Evolutionary conservation across 257 asterid species (phyloP).

Genomic region (Salvia splendens): DNA sequence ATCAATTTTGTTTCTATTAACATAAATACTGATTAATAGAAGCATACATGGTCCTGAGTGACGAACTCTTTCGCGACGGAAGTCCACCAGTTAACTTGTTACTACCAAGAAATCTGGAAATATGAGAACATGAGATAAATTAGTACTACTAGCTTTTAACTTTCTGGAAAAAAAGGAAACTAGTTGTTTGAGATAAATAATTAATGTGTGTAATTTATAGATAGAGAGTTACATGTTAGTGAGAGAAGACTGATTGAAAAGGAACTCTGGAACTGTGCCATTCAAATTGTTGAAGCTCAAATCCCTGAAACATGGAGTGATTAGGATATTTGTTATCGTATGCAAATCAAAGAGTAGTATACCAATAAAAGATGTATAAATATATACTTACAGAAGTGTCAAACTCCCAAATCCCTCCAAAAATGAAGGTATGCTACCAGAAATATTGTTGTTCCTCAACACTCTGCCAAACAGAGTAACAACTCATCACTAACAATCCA

Average conservation of each 20-base stretch:
- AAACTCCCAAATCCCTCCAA: constrained; percentile 55
- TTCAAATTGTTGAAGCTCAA: constrained; percentile 85
- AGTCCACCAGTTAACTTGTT: constrained; percentile 63
- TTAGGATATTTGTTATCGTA: neutral
- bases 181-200: neutral
- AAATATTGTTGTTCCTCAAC: constrained; percentile 73
- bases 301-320: constrained; percentile 56
- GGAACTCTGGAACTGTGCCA: constrained; percentile 55
- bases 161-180: too few relatives aligned
- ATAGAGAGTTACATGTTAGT: constrained; percentile 51
- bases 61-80: constrained; percentile 48
- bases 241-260: constrained; percentile 56
- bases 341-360: constrained; percentile 3
- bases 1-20: neutral
- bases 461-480: constrained; percentile 42
- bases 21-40: neutral
- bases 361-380: neutral
- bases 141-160: neutral
- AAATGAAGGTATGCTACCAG: constrained; percentile 68
- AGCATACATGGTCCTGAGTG: constrained; percentile 53
- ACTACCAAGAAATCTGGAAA: constrained; percentile 80
- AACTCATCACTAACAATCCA: neutral
- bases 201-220: constrained; percentile 2
- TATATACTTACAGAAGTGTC: constrained; percentile 55
- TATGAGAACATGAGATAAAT: constrained; percentile 5